Percentiles rank a stretch among this genome's conserved stretches.
Evolutionary conservation across 345 rosid genomes (phyloP).

Genomic region (Toxicodendron radicans): DNA sequence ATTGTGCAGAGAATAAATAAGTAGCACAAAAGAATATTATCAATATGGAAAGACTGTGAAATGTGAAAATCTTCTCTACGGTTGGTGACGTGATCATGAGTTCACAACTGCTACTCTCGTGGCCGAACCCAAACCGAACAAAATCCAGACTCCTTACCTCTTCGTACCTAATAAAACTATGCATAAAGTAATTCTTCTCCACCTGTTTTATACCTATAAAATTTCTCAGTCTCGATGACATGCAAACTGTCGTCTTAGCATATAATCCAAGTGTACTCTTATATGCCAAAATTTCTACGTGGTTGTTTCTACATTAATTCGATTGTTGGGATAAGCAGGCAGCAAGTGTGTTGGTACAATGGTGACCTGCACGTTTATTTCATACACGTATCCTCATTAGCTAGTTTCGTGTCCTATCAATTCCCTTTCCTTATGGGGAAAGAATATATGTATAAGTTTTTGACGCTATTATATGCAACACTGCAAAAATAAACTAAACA

Average conservation of each 20-base stretch:
- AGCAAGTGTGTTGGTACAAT: slow-evolving; percentile 23
- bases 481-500: background rate
- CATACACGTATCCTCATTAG: background rate
- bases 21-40: background rate
- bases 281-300: slow-evolving; percentile 11
- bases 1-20: slow-evolving; percentile 12
- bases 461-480: background rate
- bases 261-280: slow-evolving; percentile 7
- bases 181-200: background rate
- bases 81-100: slow-evolving; percentile 25
- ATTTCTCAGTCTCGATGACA: background rate
- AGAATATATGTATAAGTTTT: background rate
- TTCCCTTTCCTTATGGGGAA: slow-evolving; percentile 24
- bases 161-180: slow-evolving; percentile 6
- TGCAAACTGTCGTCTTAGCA: background rate
- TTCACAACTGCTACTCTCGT: slow-evolving; percentile 30
- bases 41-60: background rate
- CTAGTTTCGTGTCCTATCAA: slow-evolving; percentile 21
- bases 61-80: slow-evolving; percentile 6
- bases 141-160: background rate
- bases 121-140: slow-evolving; percentile 25
- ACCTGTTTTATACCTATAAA: slow-evolving; percentile 9
- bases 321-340: slow-evolving; percentile 19
- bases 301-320: slow-evolving; percentile 17
- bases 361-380: slow-evolving; percentile 3